These are phyloP conservation scores for Lasiodiplodia theobromae DNA, from an alignment of 2,329 filamentous ascomycete species.

Conservation along the genomic window DNA sequence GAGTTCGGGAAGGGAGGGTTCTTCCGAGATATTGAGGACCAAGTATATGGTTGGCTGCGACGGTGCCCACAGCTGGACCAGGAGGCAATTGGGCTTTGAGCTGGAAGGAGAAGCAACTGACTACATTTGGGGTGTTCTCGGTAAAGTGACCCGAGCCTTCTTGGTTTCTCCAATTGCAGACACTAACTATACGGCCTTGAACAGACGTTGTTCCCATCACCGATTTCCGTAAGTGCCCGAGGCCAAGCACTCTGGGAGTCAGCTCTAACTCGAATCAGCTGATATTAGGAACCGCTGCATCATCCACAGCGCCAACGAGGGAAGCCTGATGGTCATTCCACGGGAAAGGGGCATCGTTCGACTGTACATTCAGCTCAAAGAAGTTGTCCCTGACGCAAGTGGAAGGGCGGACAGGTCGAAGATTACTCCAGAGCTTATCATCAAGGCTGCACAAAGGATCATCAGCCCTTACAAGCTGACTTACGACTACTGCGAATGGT, in stretches of 20 bases:
- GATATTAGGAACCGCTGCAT: constrained; percentile 66
- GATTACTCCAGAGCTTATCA: constrained; percentile 69
- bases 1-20: constrained; percentile 46
- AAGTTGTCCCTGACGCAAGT: constrained; percentile 52
- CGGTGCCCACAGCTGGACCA: constrained; percentile 71
- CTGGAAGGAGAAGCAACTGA: constrained; percentile 64
- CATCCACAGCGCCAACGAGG: constrained; percentile 63
- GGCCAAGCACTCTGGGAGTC: background rate
- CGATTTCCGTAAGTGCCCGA: constrained; percentile 58
- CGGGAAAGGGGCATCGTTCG: constrained; percentile 69
- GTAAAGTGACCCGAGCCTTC: constrained; percentile 34
- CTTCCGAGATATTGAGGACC: constrained; percentile 56
- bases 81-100: constrained; percentile 63
- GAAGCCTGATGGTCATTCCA: constrained; percentile 70
- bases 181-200: background rate
- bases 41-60: constrained; percentile 74
- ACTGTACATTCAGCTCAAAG: constrained; percentile 69
- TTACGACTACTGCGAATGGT: constrained; percentile 72
- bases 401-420: constrained; percentile 64
- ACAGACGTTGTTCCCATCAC: constrained; percentile 61
- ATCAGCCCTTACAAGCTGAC: constrained; percentile 71
- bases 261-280: constrained; percentile 37
- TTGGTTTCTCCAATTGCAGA: constrained; percentile 32
- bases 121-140: constrained; percentile 61
- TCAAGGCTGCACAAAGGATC: constrained; percentile 69